These are phyloP conservation scores for Melastoma candidum DNA, from an alignment of 441 rosid species.

Conservation along the genomic window DNA sequence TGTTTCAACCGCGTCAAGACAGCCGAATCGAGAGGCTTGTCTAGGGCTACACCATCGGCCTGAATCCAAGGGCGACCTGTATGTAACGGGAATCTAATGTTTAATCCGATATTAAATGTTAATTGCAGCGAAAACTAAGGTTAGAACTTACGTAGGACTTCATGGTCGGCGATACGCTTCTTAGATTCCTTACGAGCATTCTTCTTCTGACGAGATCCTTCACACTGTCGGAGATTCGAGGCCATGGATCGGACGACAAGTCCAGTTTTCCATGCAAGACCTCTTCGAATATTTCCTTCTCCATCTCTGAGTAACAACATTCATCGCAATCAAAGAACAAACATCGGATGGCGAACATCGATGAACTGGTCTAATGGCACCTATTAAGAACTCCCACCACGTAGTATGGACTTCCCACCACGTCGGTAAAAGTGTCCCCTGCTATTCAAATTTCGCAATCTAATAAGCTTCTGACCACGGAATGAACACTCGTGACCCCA, in stretches of 20 bases:
- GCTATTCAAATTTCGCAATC: slow-evolving; percentile 1
- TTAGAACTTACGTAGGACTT: slow-evolving; percentile 42
- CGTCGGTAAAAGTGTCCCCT: slow-evolving; percentile 46
- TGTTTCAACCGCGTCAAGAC: slow-evolving; percentile 39
- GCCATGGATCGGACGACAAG: slow-evolving; percentile 62
- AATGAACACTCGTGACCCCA: neutral
- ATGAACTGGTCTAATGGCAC: slow-evolving; percentile 2
- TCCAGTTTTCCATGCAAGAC: slow-evolving; percentile 51
- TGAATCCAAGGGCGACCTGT: slow-evolving; percentile 62
- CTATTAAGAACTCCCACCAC: slow-evolving; percentile 47
- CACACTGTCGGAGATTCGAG: slow-evolving; percentile 44
- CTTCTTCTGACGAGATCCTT: slow-evolving; percentile 48
- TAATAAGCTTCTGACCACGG: neutral
- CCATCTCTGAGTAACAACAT: slow-evolving; percentile 25
- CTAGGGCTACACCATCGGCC: slow-evolving; percentile 44
- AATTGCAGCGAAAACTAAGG: too few species aligned
- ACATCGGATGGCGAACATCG: neutral
- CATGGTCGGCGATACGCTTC: slow-evolving; percentile 42
- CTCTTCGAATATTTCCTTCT: slow-evolving; percentile 48
- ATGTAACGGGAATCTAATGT: neutral
- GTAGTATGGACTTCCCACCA: slow-evolving; percentile 63
- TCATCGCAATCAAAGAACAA: neutral
- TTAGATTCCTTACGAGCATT: slow-evolving; percentile 46
- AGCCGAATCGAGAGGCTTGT: slow-evolving; percentile 42
- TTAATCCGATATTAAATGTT: too few species aligned